phyloP scores from a whole-genome alignment of 495 filamentous ascomycete genomes.

The Neurospora tetrasperma region DNA sequence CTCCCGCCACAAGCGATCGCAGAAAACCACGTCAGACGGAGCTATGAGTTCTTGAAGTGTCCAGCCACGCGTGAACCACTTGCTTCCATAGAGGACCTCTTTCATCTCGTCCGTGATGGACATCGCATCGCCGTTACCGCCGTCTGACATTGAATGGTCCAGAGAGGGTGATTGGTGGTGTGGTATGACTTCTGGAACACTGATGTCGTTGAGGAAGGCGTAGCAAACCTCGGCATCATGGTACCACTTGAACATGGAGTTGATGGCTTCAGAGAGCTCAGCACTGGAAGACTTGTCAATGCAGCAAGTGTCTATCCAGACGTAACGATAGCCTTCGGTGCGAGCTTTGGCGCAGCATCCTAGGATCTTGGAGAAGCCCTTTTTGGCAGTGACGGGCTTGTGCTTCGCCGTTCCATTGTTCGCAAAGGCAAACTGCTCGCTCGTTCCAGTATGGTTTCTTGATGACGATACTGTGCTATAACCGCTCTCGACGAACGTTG shows the following conservation, averaged over 20 bases:
- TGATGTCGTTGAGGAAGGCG: constrained; percentile 22
- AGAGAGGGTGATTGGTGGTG: background rate
- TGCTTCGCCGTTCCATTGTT: background rate
- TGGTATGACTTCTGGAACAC: background rate
- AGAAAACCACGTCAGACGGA: constrained; percentile 22
- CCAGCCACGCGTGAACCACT: constrained; percentile 34
- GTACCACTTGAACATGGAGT: constrained; percentile 21
- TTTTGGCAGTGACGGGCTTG: background rate
- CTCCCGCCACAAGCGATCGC: constrained; percentile 16
- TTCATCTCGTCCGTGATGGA: background rate
- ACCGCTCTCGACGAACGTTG: background rate
- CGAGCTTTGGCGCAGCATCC: constrained; percentile 1
- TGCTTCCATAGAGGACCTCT: background rate
- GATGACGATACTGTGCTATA: background rate
- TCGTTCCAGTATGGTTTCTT: background rate
- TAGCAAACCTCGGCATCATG: constrained; percentile 20
- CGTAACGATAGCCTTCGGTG: constrained; percentile 16
- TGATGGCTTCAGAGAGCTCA: constrained; percentile 21
- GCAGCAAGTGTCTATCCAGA: constrained; percentile 35
- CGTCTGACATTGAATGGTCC: constrained; percentile 14
- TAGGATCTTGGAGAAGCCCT: constrained; percentile 10
- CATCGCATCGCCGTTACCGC: background rate
- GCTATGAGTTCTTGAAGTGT: constrained; percentile 35
- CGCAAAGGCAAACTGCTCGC: background rate
- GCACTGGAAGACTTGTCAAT: constrained; percentile 26